Evolutionary conservation across 2,329 filamentous ascomycete species (phyloP).

Genomic region (Ustulina deusta): DNA sequence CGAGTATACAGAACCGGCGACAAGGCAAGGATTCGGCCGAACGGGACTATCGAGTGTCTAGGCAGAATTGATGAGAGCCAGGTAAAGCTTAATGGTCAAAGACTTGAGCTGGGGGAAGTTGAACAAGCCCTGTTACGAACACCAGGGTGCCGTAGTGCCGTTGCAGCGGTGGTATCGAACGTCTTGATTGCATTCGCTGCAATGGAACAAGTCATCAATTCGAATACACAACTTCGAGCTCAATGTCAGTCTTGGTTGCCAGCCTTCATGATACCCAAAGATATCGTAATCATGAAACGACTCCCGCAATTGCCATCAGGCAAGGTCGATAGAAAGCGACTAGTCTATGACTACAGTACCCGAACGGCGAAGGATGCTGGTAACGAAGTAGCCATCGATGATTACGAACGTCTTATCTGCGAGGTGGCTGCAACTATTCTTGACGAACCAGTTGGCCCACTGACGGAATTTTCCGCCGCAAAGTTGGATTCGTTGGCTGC

Average conservation of each 20-base stretch:
- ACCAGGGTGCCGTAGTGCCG: conserved; percentile 71
- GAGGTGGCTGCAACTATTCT: conserved; percentile 48
- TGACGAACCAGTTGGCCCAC: conserved; percentile 44
- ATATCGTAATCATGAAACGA: conserved; percentile 71
- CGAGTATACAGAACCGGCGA: conserved; percentile 87
- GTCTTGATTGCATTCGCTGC: conserved; percentile 81
- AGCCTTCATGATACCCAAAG: conserved; percentile 83
- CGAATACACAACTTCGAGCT: conserved; percentile 61
- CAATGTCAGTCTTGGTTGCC: conserved; percentile 82
- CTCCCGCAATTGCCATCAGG: conserved; percentile 85
- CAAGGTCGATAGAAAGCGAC: conserved; percentile 78
- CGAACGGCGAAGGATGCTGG: background rate
- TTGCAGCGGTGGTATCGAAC: conserved; percentile 75
- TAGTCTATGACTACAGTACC: conserved; percentile 66
- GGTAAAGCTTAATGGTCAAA: conserved; percentile 86
- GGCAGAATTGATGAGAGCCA: conserved; percentile 85
- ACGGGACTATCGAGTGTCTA: conserved; percentile 83
- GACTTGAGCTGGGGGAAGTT: conserved; percentile 83
- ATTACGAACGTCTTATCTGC: conserved; percentile 54
- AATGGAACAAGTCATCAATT: conserved; percentile 55
- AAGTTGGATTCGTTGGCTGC: conserved; percentile 58
- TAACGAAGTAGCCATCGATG: conserved; percentile 45
- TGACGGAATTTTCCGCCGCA: conserved; percentile 49
- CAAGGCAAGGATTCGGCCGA: conserved; percentile 74
- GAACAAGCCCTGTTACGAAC: conserved; percentile 76